phyloP scores from a whole-genome alignment of 257 asterid species.

The Perilla frutescens region DNA sequence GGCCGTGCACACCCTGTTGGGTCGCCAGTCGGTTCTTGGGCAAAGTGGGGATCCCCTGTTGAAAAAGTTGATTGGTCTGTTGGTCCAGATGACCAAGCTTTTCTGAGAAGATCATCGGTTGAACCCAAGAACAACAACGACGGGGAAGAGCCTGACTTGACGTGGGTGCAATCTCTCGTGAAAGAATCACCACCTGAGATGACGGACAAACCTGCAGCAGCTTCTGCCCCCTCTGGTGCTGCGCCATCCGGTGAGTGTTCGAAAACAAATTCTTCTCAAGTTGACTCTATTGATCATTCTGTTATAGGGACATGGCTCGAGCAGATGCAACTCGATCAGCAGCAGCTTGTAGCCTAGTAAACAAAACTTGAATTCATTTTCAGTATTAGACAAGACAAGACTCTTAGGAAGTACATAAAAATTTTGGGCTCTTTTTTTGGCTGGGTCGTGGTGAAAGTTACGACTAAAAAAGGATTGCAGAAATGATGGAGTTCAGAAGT shows the following conservation, averaged over 20 bases:
- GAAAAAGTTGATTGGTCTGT: constrained; percentile 80
- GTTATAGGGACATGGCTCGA: constrained; percentile 94
- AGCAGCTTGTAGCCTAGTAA: constrained; percentile 76
- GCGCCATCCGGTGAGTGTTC: constrained; percentile 88
- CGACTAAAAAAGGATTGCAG: no score
- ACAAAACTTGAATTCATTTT: constrained; percentile 48
- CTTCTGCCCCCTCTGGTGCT: constrained; percentile 48
- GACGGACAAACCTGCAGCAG: constrained; percentile 64
- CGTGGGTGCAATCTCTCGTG: constrained; percentile 98
- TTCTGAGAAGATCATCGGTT: constrained; percentile 45
- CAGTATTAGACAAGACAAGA: constrained; percentile 47
- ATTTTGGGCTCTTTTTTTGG: constrained; percentile 55
- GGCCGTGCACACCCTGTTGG: constrained; percentile 49
- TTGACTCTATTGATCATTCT: constrained; percentile 69
- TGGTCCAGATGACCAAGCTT: constrained; percentile 57
- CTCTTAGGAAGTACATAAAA: constrained; percentile 55
- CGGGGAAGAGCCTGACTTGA: constrained; percentile 80
- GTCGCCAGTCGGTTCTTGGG: constrained; percentile 61
- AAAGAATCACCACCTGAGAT: constrained; percentile 96
- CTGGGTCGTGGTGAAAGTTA: constrained; percentile 24
- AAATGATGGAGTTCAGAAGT: constrained; percentile 31
- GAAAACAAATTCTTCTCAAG: constrained; percentile 57
- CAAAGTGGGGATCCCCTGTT: constrained; percentile 75
- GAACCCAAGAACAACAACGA: constrained; percentile 43
- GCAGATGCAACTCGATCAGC: constrained; percentile 96